These are phyloP conservation scores for sunflower (Helianthus annuus) DNA, from an alignment of 129 eudicot species.

Conservation along the genomic window HanXRQr2.0-SUNRISE NC_035440.2:38878163-38878662, in stretches of 20 bases:
- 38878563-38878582: background rate
- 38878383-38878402: too few species aligned
- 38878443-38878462: background rate
- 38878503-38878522: background rate
- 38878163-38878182: background rate
- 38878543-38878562: conserved; percentile 2
- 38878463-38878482: too few species aligned
- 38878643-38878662: too few species aligned
- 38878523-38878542: background rate
- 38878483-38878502: background rate
- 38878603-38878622: background rate
- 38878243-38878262: conserved; percentile 3
- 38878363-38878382: background rate
- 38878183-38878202: background rate
- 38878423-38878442: background rate
- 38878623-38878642: too few species aligned
- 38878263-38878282: background rate
- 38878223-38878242: conserved; percentile 1
- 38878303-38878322: conserved; percentile 23
- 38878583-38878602: background rate
- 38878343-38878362: conserved; percentile 11
- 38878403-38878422: too few species aligned
- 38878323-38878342: conserved; percentile 20
- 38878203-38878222: background rate
- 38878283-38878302: background rate